phyloP scores from a whole-genome alignment of 179 eudicot genomes.

The Monotropa hypopitys region DNA sequence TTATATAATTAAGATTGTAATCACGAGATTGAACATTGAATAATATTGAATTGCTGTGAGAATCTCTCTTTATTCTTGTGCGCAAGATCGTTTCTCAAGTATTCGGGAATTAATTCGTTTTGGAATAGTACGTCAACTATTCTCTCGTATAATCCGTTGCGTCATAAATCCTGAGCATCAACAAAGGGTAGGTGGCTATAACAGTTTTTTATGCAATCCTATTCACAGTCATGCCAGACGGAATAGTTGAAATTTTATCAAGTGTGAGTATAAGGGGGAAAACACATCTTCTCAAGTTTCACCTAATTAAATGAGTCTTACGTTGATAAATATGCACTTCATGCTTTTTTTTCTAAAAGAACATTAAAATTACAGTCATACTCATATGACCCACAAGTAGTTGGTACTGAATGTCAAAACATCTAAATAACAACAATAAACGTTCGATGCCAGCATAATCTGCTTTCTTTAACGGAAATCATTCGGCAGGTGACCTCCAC shows the following conservation, averaged over 20 bases:
- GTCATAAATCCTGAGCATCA: background rate
- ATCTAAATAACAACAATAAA: background rate
- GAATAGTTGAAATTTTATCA: background rate
- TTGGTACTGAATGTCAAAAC: background rate
- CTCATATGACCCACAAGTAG: background rate
- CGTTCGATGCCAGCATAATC: background rate
- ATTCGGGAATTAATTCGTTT: no score
- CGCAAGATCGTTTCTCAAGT: no score
- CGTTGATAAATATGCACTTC: background rate
- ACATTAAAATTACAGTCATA: background rate
- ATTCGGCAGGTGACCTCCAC: constrained; percentile 2
- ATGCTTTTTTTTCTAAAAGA: background rate
- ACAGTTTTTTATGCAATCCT: background rate
- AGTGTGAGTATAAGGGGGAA: background rate
- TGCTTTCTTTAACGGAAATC: background rate
- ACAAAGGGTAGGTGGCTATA: background rate
- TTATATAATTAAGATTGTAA: no score
- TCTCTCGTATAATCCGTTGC: no score
- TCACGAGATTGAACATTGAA: no score
- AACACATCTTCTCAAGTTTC: background rate
- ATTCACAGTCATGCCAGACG: background rate
- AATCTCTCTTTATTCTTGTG: no score
- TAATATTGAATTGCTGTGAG: no score
- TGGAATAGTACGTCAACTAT: no score
- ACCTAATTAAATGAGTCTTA: background rate